Conservation (phyloP, 1,284 basidiomycete genomes). For the Ceratobasidium sp. region DNA sequence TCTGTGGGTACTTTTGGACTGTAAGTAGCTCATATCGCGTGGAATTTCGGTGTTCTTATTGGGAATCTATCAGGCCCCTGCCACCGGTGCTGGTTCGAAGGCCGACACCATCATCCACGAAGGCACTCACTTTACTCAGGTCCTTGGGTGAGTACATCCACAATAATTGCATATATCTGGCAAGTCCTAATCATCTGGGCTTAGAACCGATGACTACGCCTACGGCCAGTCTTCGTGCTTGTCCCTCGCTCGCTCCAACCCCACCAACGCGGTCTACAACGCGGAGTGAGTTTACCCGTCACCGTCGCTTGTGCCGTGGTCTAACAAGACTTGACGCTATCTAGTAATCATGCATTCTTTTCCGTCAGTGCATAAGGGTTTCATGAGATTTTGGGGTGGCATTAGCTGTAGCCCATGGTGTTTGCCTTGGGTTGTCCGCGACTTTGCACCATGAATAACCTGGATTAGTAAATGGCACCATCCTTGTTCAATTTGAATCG, state of each 20-base stretch:
- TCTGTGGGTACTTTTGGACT: conserved; percentile 34
- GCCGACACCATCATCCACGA: conserved; percentile 39
- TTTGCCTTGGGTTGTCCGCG: no score
- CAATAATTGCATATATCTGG: not conserved
- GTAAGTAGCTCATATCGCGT: not conserved
- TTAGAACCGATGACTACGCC: conserved; percentile 35
- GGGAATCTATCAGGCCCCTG: conserved; percentile 19
- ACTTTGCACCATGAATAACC: no score
- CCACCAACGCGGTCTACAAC: conserved; percentile 31
- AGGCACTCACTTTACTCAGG: conserved; percentile 36
- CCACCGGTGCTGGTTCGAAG: conserved; percentile 34
- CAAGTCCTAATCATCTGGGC: not conserved
- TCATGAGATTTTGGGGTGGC: no score
- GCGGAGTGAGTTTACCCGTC: conserved; percentile 34
- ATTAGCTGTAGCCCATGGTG: no score
- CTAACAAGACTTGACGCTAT: not conserved
- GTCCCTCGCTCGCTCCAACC: conserved; percentile 33
- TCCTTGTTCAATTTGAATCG: no score
- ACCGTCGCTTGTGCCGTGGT: no score
- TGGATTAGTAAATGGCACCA: no score
- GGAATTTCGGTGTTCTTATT: not conserved
- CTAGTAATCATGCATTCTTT: conserved; percentile 35
- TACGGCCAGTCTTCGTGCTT: conserved; percentile 37
- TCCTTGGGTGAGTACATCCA: conserved; percentile 27
- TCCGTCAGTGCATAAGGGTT: conserved; percentile 29